Percentiles rank a stretch among this genome's conserved stretches.
phyloP scores from a whole-genome alignment of 2,329 filamentous ascomycete species.

The Trichophyton mentagrophytes region DNA sequence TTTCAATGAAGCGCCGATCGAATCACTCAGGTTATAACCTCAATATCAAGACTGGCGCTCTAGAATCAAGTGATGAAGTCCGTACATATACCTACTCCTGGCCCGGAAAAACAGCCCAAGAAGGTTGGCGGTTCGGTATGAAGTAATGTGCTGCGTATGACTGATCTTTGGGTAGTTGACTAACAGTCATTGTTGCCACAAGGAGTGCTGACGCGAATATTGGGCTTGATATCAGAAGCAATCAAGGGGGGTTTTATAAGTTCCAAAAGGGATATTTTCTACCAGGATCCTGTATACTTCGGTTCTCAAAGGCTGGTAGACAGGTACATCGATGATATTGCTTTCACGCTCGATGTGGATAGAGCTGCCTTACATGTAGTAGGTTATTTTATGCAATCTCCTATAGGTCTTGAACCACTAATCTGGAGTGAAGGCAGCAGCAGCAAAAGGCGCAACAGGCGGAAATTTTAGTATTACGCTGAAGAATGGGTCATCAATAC shows the following conservation, averaged over 20 bases:
- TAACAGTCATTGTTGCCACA: neutral
- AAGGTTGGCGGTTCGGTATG: slow-evolving; percentile 47
- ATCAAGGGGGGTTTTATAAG: slow-evolving; percentile 37
- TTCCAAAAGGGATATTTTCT: slow-evolving; percentile 54
- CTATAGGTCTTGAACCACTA: neutral
- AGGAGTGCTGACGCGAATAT: slow-evolving; percentile 44
- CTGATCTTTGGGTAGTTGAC: no score
- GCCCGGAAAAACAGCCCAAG: slow-evolving; percentile 42
- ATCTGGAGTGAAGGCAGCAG: slow-evolving; percentile 24
- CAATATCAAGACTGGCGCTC: slow-evolving; percentile 19
- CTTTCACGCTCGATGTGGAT: slow-evolving; percentile 45
- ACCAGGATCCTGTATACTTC: slow-evolving; percentile 48
- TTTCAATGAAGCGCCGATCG: slow-evolving; percentile 19
- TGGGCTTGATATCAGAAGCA: slow-evolving; percentile 43
- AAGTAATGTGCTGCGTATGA: neutral
- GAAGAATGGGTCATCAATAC: slow-evolving; percentile 20
- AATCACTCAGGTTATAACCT: slow-evolving; percentile 16
- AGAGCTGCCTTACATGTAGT: slow-evolving; percentile 47
- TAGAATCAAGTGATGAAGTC: slow-evolving; percentile 17
- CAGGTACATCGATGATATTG: slow-evolving; percentile 47
- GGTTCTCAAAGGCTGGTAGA: slow-evolving; percentile 46
- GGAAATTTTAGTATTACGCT: slow-evolving; percentile 23
- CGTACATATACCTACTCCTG: slow-evolving; percentile 34
- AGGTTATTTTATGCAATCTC: slow-evolving; percentile 14
- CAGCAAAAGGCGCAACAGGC: slow-evolving; percentile 32